Evolutionary conservation across 768 basidiomycete species (phyloP).

Genomic region (Amanita exitialis): DNA sequence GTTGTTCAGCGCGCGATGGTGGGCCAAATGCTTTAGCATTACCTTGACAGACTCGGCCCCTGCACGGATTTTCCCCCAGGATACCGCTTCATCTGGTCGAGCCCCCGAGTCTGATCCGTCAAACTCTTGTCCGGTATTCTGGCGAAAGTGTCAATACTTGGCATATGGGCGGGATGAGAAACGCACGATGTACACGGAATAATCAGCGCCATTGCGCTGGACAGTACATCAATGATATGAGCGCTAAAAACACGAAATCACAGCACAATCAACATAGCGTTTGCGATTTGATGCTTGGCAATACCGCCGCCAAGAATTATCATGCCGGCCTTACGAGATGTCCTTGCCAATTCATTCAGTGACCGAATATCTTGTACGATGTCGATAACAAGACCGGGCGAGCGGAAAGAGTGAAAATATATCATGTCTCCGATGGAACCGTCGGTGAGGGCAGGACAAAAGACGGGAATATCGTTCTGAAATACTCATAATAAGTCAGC

Average conservation of each 20-base stretch:
- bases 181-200: slow-evolving; percentile 86
- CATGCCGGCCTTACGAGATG: slow-evolving; percentile 93
- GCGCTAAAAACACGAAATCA: slow-evolving; percentile 11
- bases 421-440: slow-evolving; percentile 99
- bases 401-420: slow-evolving; percentile 94
- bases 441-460: slow-evolving; percentile 96
- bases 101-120: slow-evolving; percentile 98
- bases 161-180: background rate
- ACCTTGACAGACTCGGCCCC: slow-evolving; percentile 81
- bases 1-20: background rate
- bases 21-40: background rate
- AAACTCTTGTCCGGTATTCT: slow-evolving; percentile 99
- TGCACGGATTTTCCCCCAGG: slow-evolving; percentile 96
- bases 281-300: slow-evolving; percentile 99
- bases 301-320: slow-evolving; percentile 96
- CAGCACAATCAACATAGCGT: slow-evolving; percentile 93
- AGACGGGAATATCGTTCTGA: slow-evolving; percentile 97
- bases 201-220: slow-evolving; percentile 97
- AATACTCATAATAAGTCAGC: slow-evolving; percentile 6
- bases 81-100: slow-evolving; percentile 93
- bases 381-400: slow-evolving; percentile 78
- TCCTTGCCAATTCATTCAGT: slow-evolving; percentile 83
- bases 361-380: slow-evolving; percentile 91
- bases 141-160: slow-evolving; percentile 9
- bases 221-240: slow-evolving; percentile 3